phyloP scores from a whole-genome alignment of 2,329 filamentous ascomycete genomes.

The Neoarthrinium moseri region DNA sequence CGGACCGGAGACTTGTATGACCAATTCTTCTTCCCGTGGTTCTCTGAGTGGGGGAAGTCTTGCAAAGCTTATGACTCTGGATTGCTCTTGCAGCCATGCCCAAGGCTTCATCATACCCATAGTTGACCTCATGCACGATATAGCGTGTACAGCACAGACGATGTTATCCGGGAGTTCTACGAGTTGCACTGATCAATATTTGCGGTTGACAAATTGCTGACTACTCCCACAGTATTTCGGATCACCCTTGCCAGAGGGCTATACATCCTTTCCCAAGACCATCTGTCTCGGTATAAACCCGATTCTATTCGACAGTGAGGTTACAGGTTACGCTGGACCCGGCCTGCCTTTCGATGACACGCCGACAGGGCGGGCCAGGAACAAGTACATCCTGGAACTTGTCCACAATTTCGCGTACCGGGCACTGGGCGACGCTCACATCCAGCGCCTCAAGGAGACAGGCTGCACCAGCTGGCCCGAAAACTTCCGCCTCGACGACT shows the following conservation, averaged over 20 bases:
- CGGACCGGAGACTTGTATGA: too few relatives aligned
- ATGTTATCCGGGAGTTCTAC: too few relatives aligned
- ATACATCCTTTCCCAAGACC: conserved; percentile 27
- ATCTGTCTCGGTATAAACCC: conserved; percentile 39
- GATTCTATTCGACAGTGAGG: conserved; percentile 32
- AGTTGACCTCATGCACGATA: too few relatives aligned
- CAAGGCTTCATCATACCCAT: too few relatives aligned
- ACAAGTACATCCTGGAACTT: conserved; percentile 26
- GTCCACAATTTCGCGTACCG: conserved; percentile 6
- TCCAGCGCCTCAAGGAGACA: background rate
- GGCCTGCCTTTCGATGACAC: conserved; percentile 36
- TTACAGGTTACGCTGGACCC: conserved; percentile 35
- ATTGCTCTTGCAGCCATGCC: too few relatives aligned
- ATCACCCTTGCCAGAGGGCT: conserved; percentile 33
- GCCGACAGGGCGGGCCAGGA: conserved; percentile 31
- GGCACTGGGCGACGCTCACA: conserved; percentile 5
- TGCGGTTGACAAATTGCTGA: background rate
- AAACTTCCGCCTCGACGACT: conserved; percentile 23
- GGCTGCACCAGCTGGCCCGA: conserved; percentile 4
- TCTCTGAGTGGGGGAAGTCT: too few relatives aligned
- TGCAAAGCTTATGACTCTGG: too few relatives aligned
- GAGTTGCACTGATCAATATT: background rate
- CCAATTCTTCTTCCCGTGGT: too few relatives aligned
- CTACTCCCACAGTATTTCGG: conserved; percentile 20
- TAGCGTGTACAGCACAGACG: too few relatives aligned